Percentiles rank a stretch among this genome's conserved stretches.
These are phyloP conservation scores for Filobasidium wieringae DNA, from an alignment of 768 basidiomycete species.

Conservation along the genomic window DNA sequence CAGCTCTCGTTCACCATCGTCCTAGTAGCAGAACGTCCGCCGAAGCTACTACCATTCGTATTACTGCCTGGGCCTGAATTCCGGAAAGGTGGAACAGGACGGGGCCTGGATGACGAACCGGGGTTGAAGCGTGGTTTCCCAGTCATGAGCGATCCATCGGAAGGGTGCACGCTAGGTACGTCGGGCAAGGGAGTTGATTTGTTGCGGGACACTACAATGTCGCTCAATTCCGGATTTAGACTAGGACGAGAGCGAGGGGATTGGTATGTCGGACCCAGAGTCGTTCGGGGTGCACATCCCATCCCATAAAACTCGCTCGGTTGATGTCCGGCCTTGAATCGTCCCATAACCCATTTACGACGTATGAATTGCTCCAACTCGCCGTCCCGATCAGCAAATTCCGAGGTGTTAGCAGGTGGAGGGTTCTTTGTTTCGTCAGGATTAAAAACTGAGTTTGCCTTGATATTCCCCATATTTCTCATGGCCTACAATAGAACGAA, in stretches of 20 bases:
- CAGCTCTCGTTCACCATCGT: background rate
- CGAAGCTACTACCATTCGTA: too few relatives aligned
- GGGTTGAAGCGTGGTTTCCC: too few relatives aligned
- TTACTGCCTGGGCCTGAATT: too few relatives aligned
- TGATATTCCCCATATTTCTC: conserved; percentile 67
- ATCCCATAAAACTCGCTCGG: too few relatives aligned
- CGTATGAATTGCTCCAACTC: conserved; percentile 87
- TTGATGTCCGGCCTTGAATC: conserved; percentile 26
- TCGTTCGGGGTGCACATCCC: too few relatives aligned
- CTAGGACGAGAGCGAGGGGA: too few relatives aligned
- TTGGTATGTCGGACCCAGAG: too few relatives aligned
- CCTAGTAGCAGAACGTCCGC: background rate
- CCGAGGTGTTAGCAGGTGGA: conserved; percentile 66
- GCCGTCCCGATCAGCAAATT: conserved; percentile 62
- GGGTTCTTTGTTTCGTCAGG: conserved; percentile 72
- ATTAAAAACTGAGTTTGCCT: conserved; percentile 67
- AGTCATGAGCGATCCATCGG: too few relatives aligned
- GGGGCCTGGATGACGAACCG: too few relatives aligned
- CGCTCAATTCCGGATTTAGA: background rate
- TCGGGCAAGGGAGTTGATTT: too few relatives aligned
- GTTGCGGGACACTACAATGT: background rate
- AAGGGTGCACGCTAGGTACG: too few relatives aligned
- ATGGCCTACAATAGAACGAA: conserved; percentile 47
- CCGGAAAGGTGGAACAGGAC: too few relatives aligned
- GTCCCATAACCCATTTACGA: conserved; percentile 45